Evolutionary conservation across 2,329 filamentous ascomycete genomes (phyloP), one percentile per base, ranked within the genome.

Genomic region (Coniochaeta pulveracea): DNA sequence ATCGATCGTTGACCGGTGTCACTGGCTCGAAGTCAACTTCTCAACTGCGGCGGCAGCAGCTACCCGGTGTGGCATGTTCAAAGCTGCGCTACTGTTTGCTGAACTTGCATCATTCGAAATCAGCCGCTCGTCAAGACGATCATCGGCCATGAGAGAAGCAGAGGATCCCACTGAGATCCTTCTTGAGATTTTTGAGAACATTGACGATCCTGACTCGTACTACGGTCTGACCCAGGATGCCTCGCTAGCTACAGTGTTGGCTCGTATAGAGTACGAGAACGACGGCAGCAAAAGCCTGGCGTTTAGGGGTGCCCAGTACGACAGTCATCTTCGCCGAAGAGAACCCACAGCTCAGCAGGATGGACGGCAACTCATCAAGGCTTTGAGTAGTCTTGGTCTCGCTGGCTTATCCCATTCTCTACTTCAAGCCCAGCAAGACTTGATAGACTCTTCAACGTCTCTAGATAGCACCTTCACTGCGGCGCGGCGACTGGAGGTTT

Each of bases 151-250:
- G 30, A 64, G 61, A 43, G 59, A 69, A 1, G 27, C 42, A 2
- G 52, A 55, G 29, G 60, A 76, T 17, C 71, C 83, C 6, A 67
- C 72, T 4, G 74, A 83, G 19, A 65, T 93, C 2, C 63, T 96
- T 10, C 66, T 94, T 27, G 64, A 72, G 1, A 88, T 98, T 3
- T 98, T 91, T 52, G 81, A 85, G 49, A 89, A 85, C 39, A 82
- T 98, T 29, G 88, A 95, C 49, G 93, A 99, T 47, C 89, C 88
- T 2, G 91, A 99, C 53, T 80, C 86, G 1, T 98, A 93, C 53
- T 98, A 98, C 50, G 93, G 91, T 4, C 69, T 95, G 6, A 74
- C 84, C 26, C 82, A 93, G 53, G 73, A 74, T 25, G 72, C 85
- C 6, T 86, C 77, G 37, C 59, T 98, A 11, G 65, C 72, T 11